These are phyloP conservation scores for Conticribra guillardii DNA, from an alignment of 108 stramenopile species.

Conservation along the genomic window DNA sequence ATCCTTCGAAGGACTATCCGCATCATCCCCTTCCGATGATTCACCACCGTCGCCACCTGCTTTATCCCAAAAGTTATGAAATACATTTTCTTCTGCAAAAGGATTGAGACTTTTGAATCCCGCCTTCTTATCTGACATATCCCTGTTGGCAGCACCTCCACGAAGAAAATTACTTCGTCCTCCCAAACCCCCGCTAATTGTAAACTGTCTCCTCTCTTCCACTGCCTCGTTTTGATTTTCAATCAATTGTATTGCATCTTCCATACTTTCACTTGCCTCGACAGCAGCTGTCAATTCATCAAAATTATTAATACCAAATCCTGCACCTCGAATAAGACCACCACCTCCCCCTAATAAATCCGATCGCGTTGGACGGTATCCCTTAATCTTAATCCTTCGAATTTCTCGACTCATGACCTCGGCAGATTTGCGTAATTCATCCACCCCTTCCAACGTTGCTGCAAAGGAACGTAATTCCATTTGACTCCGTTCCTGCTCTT, in stretches of 20 bases:
- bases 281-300: constrained; percentile 33
- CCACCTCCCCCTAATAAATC: constrained; percentile 22
- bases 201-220: constrained; percentile 21
- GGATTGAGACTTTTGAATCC: no score
- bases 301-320: constrained; percentile 7
- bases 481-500: constrained; percentile 36
- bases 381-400: constrained; percentile 41
- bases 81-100: constrained; percentile 27
- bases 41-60: background rate
- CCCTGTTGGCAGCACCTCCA: background rate
- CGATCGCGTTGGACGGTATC: constrained; percentile 36
- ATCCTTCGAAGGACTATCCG: constrained; percentile 12
- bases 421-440: constrained; percentile 33
- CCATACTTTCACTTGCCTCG: constrained; percentile 35
- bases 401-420: constrained; percentile 37
- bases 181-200: background rate
- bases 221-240: constrained; percentile 41
- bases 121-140: no score
- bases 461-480: constrained; percentile 35
- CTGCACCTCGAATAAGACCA: background rate
- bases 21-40: no score
- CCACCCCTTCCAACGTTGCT: constrained; percentile 40
- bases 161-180: background rate
- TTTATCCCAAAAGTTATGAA: constrained; percentile 27
- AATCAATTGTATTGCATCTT: constrained; percentile 36